Base-by-base conservation (phyloP, 805 yeast genomes). In the Kockiozyma suomiensis region DNA sequence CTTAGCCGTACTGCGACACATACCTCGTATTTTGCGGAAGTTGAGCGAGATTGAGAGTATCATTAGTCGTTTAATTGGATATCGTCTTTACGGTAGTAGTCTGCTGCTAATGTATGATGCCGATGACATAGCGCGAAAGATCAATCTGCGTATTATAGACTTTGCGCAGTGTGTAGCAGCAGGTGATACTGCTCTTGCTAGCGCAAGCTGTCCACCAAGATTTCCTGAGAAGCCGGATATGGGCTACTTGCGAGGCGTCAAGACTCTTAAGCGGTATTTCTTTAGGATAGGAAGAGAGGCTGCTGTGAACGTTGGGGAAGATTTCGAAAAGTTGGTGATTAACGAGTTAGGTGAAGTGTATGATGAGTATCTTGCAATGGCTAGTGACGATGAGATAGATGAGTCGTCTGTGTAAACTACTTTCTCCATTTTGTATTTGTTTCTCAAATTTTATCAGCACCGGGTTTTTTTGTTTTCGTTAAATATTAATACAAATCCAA, bases 101-200 rank as follows among this genome's bases (percentile, higher is more conserved):
- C 77, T 94, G 59, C 77, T 94, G 66, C 78, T 94, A 66, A 90
- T 94, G 85, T 93, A 93, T 73, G 98, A 94, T 70, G 96, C 91
- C 12, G 70, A 66, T 21, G 60, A 66, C 19, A 66, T 54, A 23
- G 67, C 66, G 17, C 65, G 58, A n/a, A 66, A 66, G 41, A 66
- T 67, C 25, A 53, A 57, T 50, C 84, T 91, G n/a, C 83, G 91
- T 64, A 81, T 96, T 56, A 94, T 94, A 67, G 99, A 94, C 75
- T 94, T 94, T 79, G 98, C 98, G 0, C 96, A 92, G 71, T 88
- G 96, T 69, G 86, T 90, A 15, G 87, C 90, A 33, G 84, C 84
- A 2, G 86, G 83, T 45, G 82, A 82, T 59, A 76, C 78, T 42
- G 58, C 64, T 13, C 70, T 67, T 64, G 56, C 50, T 8, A 56